Conservation (phyloP, 2,329 filamentous ascomycete genomes). For the Cercospora berteroae region DNA sequence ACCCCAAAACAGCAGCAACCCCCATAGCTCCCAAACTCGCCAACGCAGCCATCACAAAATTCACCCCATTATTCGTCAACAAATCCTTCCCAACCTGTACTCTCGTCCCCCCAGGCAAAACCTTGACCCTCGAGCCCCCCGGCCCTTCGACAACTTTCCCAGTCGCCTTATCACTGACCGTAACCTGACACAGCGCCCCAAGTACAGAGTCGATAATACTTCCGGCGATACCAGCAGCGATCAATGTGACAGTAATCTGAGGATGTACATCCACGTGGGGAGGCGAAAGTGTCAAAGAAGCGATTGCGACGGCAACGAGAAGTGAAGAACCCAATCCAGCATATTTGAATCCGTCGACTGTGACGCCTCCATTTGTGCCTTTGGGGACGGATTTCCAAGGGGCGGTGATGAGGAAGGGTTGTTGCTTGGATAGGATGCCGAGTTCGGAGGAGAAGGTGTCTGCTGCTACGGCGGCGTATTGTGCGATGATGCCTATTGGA, state of each 20-base stretch:
- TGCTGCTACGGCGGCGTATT: conserved; percentile 83
- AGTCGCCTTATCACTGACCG: conserved; percentile 76
- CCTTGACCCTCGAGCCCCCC: conserved; percentile 52
- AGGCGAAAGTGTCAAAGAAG: conserved; percentile 36
- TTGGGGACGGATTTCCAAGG: conserved; percentile 75
- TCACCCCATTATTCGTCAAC: conserved; percentile 94
- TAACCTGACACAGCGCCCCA: conserved; percentile 80
- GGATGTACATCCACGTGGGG: conserved; percentile 24
- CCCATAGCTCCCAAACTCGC: conserved; percentile 80
- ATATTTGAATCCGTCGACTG: conserved; percentile 62
- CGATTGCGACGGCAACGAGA: conserved; percentile 65
- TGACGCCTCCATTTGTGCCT: conserved; percentile 93
- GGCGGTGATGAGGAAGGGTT: conserved; percentile 83
- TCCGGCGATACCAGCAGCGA: conserved; percentile 71
- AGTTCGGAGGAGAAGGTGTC: conserved; percentile 96
- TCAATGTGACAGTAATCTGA: conserved; percentile 45
- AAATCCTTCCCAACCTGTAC: conserved; percentile 67
- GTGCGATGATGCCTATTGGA: conserved; percentile 51
- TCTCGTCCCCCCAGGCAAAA: conserved; percentile 34
- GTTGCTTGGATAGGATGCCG: conserved; percentile 75
- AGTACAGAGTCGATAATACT: conserved; percentile 85
- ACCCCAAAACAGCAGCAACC: conserved; percentile 40
- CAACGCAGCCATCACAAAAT: conserved; percentile 80
- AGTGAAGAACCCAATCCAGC: conserved; percentile 45
- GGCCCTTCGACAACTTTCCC: conserved; percentile 86